Percentiles rank a stretch among this genome's conserved stretches.
These are phyloP conservation scores for Neofusicoccum cordaticola DNA, from an alignment of 2,329 filamentous ascomycete genomes.

Conservation along the genomic window DNA sequence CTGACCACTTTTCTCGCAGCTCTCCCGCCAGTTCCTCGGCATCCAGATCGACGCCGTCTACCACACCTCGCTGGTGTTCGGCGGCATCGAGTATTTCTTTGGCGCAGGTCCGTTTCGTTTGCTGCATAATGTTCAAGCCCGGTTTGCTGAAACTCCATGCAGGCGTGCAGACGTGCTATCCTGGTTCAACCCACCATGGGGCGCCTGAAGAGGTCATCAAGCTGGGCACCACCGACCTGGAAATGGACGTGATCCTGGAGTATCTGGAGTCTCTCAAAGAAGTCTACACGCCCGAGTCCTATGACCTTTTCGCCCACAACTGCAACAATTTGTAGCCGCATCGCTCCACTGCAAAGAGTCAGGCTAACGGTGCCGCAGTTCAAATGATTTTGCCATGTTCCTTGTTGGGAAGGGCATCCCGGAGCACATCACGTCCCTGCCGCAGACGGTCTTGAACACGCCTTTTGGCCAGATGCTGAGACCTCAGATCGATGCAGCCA, in stretches of 20 bases:
- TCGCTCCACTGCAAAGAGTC: neutral
- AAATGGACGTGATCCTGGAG: conserved; percentile 77
- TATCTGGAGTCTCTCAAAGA: conserved; percentile 80
- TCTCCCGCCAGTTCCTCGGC: conserved; percentile 59
- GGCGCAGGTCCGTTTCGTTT: conserved; percentile 60
- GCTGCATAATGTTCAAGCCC: neutral
- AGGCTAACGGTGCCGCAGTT: conserved; percentile 33
- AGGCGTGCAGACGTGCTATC: conserved; percentile 69
- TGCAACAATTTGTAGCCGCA: conserved; percentile 78
- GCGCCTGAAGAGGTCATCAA: conserved; percentile 71
- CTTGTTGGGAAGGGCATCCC: conserved; percentile 86
- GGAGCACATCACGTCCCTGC: conserved; percentile 78
- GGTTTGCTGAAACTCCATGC: neutral
- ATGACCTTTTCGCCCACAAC: conserved; percentile 87
- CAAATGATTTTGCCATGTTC: conserved; percentile 87
- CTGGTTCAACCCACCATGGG: conserved; percentile 84
- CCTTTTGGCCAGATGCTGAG: conserved; percentile 86
- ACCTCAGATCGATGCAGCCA: conserved; percentile 67
- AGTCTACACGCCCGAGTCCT: conserved; percentile 82
- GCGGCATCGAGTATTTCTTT: conserved; percentile 85
- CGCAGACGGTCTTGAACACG: conserved; percentile 78
- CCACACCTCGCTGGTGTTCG: conserved; percentile 85
- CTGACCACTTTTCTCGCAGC: conserved; percentile 33
- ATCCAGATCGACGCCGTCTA: conserved; percentile 87
- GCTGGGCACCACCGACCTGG: conserved; percentile 74